Percentiles rank a stretch among this genome's conserved stretches.
Conservation (phyloP, 169 alveolate species). For the Cyclospora cayetanensis region DNA sequence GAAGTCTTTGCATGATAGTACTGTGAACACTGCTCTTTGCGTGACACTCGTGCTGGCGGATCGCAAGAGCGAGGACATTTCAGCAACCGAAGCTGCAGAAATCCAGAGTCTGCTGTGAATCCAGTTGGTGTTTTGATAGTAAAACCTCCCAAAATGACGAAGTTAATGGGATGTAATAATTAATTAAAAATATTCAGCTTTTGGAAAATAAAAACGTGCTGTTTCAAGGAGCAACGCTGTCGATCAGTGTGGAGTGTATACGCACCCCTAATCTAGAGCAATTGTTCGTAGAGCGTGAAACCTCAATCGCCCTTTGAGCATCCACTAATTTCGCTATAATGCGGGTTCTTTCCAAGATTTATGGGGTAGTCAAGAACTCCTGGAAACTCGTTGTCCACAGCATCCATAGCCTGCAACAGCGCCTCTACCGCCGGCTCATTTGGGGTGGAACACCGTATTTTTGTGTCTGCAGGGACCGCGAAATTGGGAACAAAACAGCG, state of each 20-base stretch:
- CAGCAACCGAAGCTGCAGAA: too few relatives aligned
- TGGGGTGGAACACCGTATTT: conserved; percentile 37
- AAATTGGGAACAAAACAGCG: too few relatives aligned
- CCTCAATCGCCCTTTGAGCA: not conserved
- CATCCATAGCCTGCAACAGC: conserved; percentile 35
- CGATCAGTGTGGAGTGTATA: conserved; percentile 27
- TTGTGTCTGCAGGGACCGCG: conserved; percentile 51
- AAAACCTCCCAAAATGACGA: too few relatives aligned
- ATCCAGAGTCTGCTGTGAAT: too few relatives aligned
- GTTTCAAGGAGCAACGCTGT: too few relatives aligned
- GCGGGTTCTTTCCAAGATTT: conserved; percentile 34
- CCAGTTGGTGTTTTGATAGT: too few relatives aligned
- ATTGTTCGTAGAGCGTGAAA: not conserved
- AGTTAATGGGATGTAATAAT: too few relatives aligned
- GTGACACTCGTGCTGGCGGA: conserved; percentile 26
- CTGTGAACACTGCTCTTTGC: not conserved
- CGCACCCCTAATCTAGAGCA: not conserved
- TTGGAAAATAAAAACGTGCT: too few relatives aligned
- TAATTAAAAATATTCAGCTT: too few relatives aligned
- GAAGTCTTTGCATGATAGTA: conserved; percentile 36
- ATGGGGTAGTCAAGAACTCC: conserved; percentile 66
- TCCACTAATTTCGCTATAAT: conserved; percentile 13
- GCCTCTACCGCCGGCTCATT: conserved; percentile 37
- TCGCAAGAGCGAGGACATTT: conserved; percentile 1
- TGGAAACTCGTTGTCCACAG: conserved; percentile 51